Percentiles rank a stretch among this genome's conserved stretches.
These are phyloP conservation scores for Letharia lupina DNA, from an alignment of 495 filamentous ascomycete genomes.

Conservation along the genomic window DNA sequence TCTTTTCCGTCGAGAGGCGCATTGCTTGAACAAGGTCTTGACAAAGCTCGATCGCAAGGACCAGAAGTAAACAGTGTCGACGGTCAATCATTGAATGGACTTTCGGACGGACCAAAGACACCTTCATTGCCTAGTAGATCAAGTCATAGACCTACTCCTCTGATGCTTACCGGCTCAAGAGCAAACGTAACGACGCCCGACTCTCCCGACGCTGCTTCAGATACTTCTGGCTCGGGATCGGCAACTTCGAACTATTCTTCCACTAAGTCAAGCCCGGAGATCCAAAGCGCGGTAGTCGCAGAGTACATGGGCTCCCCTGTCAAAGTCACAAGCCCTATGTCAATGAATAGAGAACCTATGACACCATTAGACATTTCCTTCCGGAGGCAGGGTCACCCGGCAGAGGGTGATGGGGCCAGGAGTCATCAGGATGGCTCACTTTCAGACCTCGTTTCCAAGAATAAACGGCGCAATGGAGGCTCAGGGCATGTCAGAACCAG, in stretches of 20 bases:
- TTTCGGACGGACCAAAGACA: not conserved
- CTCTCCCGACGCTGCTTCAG: constrained; percentile 7
- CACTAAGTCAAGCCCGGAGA: constrained; percentile 27
- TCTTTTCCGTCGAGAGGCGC: not conserved
- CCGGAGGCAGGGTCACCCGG: constrained; percentile 12
- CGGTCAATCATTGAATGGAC: not conserved
- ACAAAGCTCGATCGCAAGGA: not conserved
- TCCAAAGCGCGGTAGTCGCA: constrained; percentile 23
- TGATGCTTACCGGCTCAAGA: not conserved
- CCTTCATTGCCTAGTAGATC: not conserved
- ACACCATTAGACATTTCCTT: constrained; percentile 12
- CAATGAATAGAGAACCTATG: constrained; percentile 3
- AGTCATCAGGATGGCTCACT: not conserved
- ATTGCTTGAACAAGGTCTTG: not conserved
- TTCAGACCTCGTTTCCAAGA: not conserved
- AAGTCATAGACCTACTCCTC: constrained; percentile 3
- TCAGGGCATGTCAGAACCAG: constrained; percentile 15
- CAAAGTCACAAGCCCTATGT: not conserved
- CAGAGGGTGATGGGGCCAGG: constrained; percentile 10
- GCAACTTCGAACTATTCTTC: constrained; percentile 26
- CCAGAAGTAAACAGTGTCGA: not conserved
- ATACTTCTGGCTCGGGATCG: constrained; percentile 23
- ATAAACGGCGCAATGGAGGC: constrained; percentile 12
- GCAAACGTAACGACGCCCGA: not conserved
- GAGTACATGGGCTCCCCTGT: constrained; percentile 23